phyloP scores from a whole-genome alignment of 495 filamentous ascomycete genomes.

The Trichoderma reesei region DNA sequence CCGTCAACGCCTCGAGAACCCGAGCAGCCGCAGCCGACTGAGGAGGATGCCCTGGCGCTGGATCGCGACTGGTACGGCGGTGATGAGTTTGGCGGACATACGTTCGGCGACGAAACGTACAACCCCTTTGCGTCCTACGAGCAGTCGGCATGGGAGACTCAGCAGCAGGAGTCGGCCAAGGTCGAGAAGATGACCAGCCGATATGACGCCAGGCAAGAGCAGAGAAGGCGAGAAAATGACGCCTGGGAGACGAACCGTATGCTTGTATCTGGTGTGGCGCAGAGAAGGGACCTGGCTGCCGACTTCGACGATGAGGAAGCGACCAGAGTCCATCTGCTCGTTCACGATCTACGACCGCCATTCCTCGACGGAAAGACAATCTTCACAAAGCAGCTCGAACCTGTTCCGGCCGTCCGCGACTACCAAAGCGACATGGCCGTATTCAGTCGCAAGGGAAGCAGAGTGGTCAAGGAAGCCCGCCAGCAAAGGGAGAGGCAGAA shows the following conservation, averaged over 20 bases:
- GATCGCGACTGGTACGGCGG: conserved; percentile 82
- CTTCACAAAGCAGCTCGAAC: conserved; percentile 96
- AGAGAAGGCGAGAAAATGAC: conserved; percentile 89
- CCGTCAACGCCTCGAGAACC: conserved; percentile 43
- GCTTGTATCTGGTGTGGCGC: conserved; percentile 92
- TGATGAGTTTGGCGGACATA: conserved; percentile 60
- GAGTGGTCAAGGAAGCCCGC: conserved; percentile 79
- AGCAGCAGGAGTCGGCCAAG: conserved; percentile 60
- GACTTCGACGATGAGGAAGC: conserved; percentile 86
- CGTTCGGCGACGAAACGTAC: conserved; percentile 40
- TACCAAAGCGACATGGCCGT: conserved; percentile 99
- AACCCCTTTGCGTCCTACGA: conserved; percentile 60
- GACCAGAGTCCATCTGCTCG: conserved; percentile 80
- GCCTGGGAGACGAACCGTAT: conserved; percentile 98
- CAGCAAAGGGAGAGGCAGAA: conserved; percentile 91
- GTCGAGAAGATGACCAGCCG: conserved; percentile 65
- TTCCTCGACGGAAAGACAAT: conserved; percentile 92
- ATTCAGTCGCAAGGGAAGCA: conserved; percentile 92
- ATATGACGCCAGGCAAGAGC: conserved; percentile 53
- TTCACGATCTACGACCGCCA: conserved; percentile 89
- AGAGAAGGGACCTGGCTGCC: conserved; percentile 66
- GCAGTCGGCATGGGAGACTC: conserved; percentile 53
- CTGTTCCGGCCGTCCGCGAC: conserved; percentile 85
- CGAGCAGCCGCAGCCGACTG: conserved; percentile 41
- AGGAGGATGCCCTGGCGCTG: conserved; percentile 49